Conservation (phyloP, 2,329 filamentous ascomycete species). For the Pseudonectria buxi region DNA sequence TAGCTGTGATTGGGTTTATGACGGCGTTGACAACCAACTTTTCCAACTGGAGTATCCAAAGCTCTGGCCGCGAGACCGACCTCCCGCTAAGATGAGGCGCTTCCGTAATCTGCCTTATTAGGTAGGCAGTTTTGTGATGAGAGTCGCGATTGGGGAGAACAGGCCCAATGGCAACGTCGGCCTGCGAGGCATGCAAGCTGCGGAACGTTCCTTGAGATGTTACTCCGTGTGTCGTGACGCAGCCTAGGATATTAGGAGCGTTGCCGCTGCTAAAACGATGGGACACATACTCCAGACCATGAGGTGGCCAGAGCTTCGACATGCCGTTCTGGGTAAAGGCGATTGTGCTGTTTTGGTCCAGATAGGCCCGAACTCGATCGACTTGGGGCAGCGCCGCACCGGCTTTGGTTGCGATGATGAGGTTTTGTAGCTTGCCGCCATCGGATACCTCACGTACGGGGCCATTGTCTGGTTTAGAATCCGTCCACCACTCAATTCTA, state of each 20-base stretch:
- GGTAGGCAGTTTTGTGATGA: constrained; percentile 23
- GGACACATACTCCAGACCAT: constrained; percentile 36
- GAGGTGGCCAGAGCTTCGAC: constrained; percentile 56
- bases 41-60: constrained; percentile 66
- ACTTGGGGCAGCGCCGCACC: constrained; percentile 57
- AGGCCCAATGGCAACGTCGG: constrained; percentile 40
- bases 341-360: constrained; percentile 61
- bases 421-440: constrained; percentile 51
- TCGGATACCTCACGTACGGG: constrained; percentile 34
- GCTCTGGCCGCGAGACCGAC: constrained; percentile 33
- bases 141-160: constrained; percentile 28
- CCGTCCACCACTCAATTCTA: constrained; percentile 49
- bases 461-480: constrained; percentile 31
- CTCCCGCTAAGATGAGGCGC: constrained; percentile 38
- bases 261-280: constrained; percentile 31
- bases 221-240: constrained; percentile 54
- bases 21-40: constrained; percentile 77
- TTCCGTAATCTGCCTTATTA: constrained; percentile 35
- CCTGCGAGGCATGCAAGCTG: constrained; percentile 46
- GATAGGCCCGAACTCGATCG: constrained; percentile 52
- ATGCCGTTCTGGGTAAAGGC: constrained; percentile 84
- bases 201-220: constrained; percentile 43
- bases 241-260: constrained; percentile 64
- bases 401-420: constrained; percentile 76
- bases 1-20: constrained; percentile 77